Evolutionary conservation across 371 early-diverging fungal species (phyloP).

Genomic region (Chytridium lagenaria): DNA sequence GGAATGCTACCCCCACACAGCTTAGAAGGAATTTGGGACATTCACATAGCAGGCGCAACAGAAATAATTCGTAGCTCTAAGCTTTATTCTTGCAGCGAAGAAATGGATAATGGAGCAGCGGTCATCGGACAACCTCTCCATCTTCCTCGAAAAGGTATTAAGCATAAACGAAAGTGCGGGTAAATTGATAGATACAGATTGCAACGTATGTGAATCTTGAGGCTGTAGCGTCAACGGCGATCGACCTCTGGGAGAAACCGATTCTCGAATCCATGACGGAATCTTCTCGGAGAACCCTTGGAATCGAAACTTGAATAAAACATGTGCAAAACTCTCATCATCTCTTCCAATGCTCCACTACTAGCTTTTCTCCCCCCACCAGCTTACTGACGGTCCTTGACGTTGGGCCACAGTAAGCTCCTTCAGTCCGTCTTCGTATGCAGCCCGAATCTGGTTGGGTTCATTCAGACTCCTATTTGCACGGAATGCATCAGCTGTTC

Average conservation of each 20-base stretch:
- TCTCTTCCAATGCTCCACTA: conserved; percentile 54
- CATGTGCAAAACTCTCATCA: no score
- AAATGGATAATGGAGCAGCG: conserved; percentile 33
- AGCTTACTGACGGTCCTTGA: conserved; percentile 69
- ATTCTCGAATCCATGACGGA: conserved; percentile 38
- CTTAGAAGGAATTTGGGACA: conserved; percentile 53
- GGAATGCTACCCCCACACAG: conserved; percentile 42
- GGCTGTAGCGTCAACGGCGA: conserved; percentile 46
- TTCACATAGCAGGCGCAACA: conserved; percentile 41
- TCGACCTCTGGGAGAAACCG: conserved; percentile 50
- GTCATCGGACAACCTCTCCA: conserved; percentile 21
- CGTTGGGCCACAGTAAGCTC: conserved; percentile 70
- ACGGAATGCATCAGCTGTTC: conserved; percentile 71
- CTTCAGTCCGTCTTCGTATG: conserved; percentile 61
- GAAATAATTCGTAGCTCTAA: conserved; percentile 44
- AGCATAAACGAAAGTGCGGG: no score
- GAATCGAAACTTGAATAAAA: neutral
- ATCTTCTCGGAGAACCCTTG: neutral
- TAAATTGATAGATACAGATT: no score
- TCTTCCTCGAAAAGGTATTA: conserved; percentile 37
- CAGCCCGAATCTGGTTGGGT: conserved; percentile 58
- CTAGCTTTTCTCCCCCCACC: conserved; percentile 65
- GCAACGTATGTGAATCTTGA: conserved; percentile 43
- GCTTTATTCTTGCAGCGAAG: conserved; percentile 38
- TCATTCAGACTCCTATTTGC: conserved; percentile 63